Evolutionary conservation across 345 rosid species (phyloP).

Genomic region (Capsella bursapastoris): DNA sequence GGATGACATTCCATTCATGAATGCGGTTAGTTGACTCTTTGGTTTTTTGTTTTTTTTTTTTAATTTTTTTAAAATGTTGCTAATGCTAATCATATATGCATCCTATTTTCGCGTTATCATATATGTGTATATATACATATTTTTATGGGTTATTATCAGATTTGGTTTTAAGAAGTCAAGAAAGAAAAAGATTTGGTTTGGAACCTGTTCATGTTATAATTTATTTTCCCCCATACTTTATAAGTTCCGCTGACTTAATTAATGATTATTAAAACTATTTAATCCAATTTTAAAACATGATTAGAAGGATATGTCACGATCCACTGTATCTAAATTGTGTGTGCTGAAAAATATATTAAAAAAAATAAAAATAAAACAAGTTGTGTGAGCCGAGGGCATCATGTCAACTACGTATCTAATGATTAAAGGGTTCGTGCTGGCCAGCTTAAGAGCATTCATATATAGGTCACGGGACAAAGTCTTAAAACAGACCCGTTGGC

Average conservation of each 20-base stretch:
- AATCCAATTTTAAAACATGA: background rate
- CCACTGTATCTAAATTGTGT: background rate
- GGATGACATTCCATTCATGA: conserved; percentile 35
- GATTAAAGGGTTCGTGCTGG: background rate
- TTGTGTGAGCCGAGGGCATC: background rate
- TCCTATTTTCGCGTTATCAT: conserved; percentile 30
- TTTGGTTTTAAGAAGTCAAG: background rate
- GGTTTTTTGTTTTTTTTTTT: no score
- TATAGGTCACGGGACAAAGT: background rate
- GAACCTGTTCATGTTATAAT: background rate
- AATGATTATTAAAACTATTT: background rate
- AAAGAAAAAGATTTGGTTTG: conserved; percentile 1
- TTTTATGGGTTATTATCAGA: conserved; percentile 2
- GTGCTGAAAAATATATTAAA: background rate
- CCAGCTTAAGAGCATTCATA: background rate
- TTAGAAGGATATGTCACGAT: background rate
- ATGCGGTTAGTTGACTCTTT: conserved; percentile 37
- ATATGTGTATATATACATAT: background rate
- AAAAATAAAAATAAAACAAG: background rate
- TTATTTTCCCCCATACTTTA: background rate
- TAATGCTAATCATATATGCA: conserved; percentile 19
- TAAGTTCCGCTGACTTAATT: background rate
- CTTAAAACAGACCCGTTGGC: background rate
- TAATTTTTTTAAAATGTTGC: background rate
- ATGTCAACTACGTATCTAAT: background rate